Conservation (phyloP, 331 rosid genomes). For the Cydonia oblonga region DNA sequence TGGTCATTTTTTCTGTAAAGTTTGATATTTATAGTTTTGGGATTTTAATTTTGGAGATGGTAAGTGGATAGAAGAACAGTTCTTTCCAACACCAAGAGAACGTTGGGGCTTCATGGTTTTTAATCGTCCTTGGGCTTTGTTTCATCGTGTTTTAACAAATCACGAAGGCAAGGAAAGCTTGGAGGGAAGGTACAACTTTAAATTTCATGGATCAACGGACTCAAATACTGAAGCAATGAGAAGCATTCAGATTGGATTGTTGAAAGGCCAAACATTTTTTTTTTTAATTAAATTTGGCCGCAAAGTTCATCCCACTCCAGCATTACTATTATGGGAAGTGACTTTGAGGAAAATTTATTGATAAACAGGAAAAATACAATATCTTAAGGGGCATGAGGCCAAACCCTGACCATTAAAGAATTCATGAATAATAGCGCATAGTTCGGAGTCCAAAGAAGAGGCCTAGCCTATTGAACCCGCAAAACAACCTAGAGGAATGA, state of each 20-base stretch:
- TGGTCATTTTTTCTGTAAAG: slow-evolving; percentile 33
- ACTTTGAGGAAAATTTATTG: no score
- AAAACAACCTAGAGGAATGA: no score
- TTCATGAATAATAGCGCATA: no score
- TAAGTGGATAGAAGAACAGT: slow-evolving; percentile 9
- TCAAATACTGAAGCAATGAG: not conserved
- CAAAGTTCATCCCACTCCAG: no score
- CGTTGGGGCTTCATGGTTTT: no score
- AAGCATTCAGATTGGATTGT: slow-evolving; percentile 36
- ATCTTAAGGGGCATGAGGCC: no score
- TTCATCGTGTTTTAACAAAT: not conserved
- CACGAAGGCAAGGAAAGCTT: not conserved
- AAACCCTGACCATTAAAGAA: no score
- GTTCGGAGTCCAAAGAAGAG: no score
- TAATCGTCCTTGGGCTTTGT: not conserved
- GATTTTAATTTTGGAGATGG: not conserved
- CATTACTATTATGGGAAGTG: no score
- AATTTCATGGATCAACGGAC: not conserved
- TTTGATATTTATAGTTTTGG: slow-evolving; percentile 27
- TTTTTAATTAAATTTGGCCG: no score
- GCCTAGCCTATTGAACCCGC: no score
- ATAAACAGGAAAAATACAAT: no score
- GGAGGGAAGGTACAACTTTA: not conserved
- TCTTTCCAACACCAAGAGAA: slow-evolving; percentile 17
- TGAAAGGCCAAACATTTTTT: slow-evolving; percentile 31